phyloP scores from a whole-genome alignment of 106 monocot species.

The Allium sativum region DNA sequence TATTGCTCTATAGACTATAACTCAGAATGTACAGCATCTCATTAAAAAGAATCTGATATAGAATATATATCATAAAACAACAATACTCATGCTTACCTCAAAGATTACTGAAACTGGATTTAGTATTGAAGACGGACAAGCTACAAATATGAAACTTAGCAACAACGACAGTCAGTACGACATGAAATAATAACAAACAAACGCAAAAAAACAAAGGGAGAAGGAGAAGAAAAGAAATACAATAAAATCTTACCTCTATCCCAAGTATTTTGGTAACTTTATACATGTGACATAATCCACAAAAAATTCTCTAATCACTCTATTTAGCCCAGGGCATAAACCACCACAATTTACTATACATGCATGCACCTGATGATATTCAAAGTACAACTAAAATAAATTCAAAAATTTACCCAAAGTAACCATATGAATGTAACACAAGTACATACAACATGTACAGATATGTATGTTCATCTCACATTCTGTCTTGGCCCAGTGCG shows the following conservation, averaged over 20 bases:
- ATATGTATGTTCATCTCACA: conserved; percentile 20
- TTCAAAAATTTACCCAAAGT: not conserved
- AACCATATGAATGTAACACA: not conserved
- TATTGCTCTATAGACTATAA: too few species aligned
- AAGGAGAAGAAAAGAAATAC: too few species aligned
- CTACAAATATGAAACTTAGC: too few species aligned
- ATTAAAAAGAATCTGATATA: too few species aligned
- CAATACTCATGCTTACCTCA: conserved; percentile 31
- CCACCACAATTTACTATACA: conserved; percentile 94
- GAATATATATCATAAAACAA: too few species aligned
- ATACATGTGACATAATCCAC: conserved; percentile 72
- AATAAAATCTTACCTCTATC: conserved; percentile 41
- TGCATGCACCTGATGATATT: conserved; percentile 66
- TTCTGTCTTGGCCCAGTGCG: conserved; percentile 80
- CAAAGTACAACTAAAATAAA: conserved; percentile 53
- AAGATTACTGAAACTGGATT: conserved; percentile 56
- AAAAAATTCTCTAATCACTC: conserved; percentile 80
- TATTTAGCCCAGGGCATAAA: conserved; percentile 87
- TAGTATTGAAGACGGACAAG: too few species aligned
- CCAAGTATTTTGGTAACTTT: conserved; percentile 53
- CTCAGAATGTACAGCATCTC: too few species aligned
- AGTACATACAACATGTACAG: conserved; percentile 1
- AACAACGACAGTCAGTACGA: too few species aligned
- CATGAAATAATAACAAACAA: too few species aligned
- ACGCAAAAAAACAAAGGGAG: too few species aligned